Base-by-base conservation (phyloP, 2,329 filamentous ascomycete genomes). In the Pseudogymnoascus pannorum region DNA sequence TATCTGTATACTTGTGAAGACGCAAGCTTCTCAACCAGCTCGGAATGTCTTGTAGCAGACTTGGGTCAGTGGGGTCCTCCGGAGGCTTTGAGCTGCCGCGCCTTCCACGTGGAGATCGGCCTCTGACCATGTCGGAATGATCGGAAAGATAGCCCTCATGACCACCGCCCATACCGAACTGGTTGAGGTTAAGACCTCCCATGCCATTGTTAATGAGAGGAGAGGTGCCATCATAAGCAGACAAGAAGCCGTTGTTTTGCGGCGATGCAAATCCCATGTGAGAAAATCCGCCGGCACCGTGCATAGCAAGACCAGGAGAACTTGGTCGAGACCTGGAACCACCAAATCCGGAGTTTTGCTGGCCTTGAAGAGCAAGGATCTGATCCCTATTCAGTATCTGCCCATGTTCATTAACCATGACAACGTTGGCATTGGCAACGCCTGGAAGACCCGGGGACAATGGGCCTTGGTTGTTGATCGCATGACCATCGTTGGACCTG, bases 1-100 rank as follows among this genome's bases (percentile, higher is more conserved):
- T 95, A 68, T 99, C 94, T 8, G 94, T 99, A 76, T 99, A 99
- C 79, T 99, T 99, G 81, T 99, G 94, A 70, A 99, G 81, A 64
- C 94, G 87, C 72, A 97, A 82, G 74, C 92, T 97, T 73, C 94
- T 87, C 70, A 99, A 83, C 94, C 94, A 99, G 74, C 87, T 89
- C 60, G 94, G 93, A 68, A 99, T 97, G 72, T 99, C 94, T 76
- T 96, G 90, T 68, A 99, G 81, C 63, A 99, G 83, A 42, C 82
- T 86, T 14, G 89, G 88, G 74, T 99, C 94, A 18, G 93, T 97
- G 3, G 94, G 94, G 71, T 99, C 94, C 79, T 99, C 94, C 54
- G 94, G 94, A 29, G 94, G 94, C 82, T 97, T 99, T 44, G 91
- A 96, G 80, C 88, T 97, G 66, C 94, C 94, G 68, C 94, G 84